Evolutionary conservation across 495 filamentous ascomycete genomes (phyloP), one percentile per base, ranked within the genome.

Genomic region (Aspergillus egyptiacus): DNA sequence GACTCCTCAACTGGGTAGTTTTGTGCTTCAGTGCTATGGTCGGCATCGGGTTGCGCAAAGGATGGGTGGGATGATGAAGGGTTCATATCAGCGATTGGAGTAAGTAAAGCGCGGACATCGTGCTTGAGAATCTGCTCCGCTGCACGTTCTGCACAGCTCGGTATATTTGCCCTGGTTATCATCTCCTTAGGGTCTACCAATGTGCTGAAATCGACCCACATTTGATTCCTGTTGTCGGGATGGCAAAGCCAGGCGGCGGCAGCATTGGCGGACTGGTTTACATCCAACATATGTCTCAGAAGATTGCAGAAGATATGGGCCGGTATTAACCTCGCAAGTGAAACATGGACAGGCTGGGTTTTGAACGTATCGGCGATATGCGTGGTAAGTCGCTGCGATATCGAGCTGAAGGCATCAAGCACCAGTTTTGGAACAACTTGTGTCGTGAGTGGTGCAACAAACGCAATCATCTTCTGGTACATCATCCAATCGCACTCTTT

Each of bases 391-490:
- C 75, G 77, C 51, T 87, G 83, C 1, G 89, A 88, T 53, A 98
- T 93, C 45, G 76, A 89, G 48, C 86, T 80, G 33, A 98, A 80
- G 1, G 89, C 84, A 55, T 89, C 83, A 22, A 95, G 70, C 13
- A 96, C 89, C 9, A 81, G 71, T 36, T 87, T 81, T 2, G 93
- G 94, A 2, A 93, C 83, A 10, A 94, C 89, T 63, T 96, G 89
- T 8, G 95, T 77, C 0, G 89, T 89, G 25, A 98, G 73, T 5
- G 82, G 81, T 5, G 87, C 83, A 22, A 97, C 78, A 44, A 96
- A 88, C 20, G 85, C 82, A 66, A 95, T 88, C 89, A 97, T 95
- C 55, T 90, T 90, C 65, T 86, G 89, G 61, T 98, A 98, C 75
- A 96, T 89, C 30, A 90, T 71, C 71, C 90, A 91, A 56, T 98